A percentile compares a stretch with the other conserved stretches of the same genome.
Conservation (phyloP, 202 grass and related monocot species). For the Schoenoplectus tabernaemontani region DNA sequence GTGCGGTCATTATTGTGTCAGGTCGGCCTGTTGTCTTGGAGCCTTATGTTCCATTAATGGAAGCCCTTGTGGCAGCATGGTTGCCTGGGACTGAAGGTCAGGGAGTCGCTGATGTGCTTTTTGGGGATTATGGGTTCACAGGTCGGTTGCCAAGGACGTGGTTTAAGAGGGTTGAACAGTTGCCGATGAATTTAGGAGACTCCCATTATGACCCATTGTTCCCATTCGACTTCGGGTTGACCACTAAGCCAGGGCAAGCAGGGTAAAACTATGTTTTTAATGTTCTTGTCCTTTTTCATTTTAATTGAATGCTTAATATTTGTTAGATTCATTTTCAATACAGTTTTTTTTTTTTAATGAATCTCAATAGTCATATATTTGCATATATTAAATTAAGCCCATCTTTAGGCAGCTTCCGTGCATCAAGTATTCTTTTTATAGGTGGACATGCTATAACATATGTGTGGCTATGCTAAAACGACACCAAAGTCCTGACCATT, state of each 20-base stretch:
- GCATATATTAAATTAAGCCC: not conserved
- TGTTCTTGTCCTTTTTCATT: not conserved
- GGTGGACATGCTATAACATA: not conserved
- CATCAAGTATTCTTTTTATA: not conserved
- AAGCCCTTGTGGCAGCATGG: constrained; percentile 87
- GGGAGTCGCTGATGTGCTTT: constrained; percentile 75
- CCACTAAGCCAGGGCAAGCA: constrained; percentile 34
- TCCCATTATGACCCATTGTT: constrained; percentile 74
- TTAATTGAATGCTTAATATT: not conserved
- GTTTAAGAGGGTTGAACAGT: constrained; percentile 77
- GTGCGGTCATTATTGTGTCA: constrained; percentile 65
- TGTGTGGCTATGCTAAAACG: not conserved
- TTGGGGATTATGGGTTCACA: constrained; percentile 77
- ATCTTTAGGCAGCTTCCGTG: not conserved
- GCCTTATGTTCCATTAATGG: constrained; percentile 65
- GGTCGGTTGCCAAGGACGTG: constrained; percentile 63
- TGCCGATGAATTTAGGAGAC: constrained; percentile 83
- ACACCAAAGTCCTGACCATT: not conserved
- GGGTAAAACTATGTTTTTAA: constrained; percentile 34
- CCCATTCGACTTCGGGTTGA: constrained; percentile 75
- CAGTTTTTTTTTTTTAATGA: not conserved
- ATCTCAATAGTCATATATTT: not conserved
- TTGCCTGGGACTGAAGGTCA: constrained; percentile 81
- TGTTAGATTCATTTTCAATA: not conserved
- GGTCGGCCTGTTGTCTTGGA: constrained; percentile 74